Conservation (phyloP, 2,329 filamentous ascomycete genomes). For the Piedraia hortae region DNA sequence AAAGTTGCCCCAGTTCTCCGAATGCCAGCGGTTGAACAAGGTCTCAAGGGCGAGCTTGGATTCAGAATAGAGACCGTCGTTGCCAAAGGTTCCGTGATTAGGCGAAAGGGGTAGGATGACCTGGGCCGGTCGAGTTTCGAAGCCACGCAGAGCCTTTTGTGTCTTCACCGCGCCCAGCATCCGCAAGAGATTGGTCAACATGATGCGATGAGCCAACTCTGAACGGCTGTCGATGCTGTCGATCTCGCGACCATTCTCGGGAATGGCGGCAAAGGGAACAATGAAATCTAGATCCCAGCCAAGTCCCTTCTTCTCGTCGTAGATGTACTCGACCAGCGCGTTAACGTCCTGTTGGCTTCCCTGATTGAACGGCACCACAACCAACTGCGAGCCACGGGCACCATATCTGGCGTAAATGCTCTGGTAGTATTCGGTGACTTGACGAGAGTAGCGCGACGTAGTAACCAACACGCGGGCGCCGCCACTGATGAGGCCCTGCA, state of each 20-base stretch:
- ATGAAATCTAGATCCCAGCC: constrained; percentile 96
- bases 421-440: constrained; percentile 98
- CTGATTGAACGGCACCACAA: constrained; percentile 97
- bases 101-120: constrained; percentile 88
- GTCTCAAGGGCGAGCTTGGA: constrained; percentile 94
- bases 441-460: constrained; percentile 81
- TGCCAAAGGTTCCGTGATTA: constrained; percentile 95
- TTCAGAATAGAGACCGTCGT: constrained; percentile 91
- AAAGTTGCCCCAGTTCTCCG: constrained; percentile 90
- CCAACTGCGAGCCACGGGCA: constrained; percentile 77
- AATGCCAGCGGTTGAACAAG: constrained; percentile 94
- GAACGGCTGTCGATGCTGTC: constrained; percentile 92
- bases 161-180: constrained; percentile 74
- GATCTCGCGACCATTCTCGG: constrained; percentile 92
- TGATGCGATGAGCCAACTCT: constrained; percentile 91
- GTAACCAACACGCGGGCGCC: constrained; percentile 93
- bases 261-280: constrained; percentile 87
- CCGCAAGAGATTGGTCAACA: constrained; percentile 89
- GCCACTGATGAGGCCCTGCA: constrained; percentile 86
- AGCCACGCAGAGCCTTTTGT: constrained; percentile 65
- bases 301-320: constrained; percentile 81
- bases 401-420: constrained; percentile 92
- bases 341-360: constrained; percentile 96
- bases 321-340: constrained; percentile 83
- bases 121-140: constrained; percentile 86